A percentile compares a stretch with the other conserved stretches of the same genome.
These are phyloP conservation scores for Lactarius vividus DNA, from an alignment of 768 basidiomycete genomes.

Conservation along the genomic window DNA sequence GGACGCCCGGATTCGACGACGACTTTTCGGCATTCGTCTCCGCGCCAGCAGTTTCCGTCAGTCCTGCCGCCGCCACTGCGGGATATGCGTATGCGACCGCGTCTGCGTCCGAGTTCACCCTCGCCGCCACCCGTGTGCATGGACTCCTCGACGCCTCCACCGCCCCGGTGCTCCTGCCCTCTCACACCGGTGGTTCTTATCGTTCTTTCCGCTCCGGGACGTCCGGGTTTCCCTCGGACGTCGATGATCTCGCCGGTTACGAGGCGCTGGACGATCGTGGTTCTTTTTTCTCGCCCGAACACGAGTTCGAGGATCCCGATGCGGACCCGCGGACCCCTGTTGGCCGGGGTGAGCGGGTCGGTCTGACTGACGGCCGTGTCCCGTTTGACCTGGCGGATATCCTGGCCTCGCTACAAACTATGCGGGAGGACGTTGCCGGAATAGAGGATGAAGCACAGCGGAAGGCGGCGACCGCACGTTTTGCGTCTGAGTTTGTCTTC, in stretches of 20 bases:
- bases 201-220: constrained; percentile 50
- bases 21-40: constrained; percentile 78
- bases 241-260: constrained; percentile 16
- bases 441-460: constrained; percentile 25
- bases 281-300: constrained; percentile 12
- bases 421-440: constrained; percentile 24
- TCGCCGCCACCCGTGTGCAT: background rate
- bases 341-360: background rate
- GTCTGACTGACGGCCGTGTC: background rate
- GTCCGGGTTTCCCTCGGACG: constrained; percentile 55
- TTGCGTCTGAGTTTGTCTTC: constrained; percentile 28
- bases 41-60: constrained; percentile 38
- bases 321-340: background rate
- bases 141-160: constrained; percentile 23
- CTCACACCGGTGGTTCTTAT: constrained; percentile 40
- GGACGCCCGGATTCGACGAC: constrained; percentile 59
- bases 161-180: constrained; percentile 29
- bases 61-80: constrained; percentile 8
- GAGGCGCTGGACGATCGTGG: constrained; percentile 26
- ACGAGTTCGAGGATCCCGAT: background rate
- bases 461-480: constrained; percentile 22
- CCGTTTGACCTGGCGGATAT: constrained; percentile 25
- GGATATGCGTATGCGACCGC: background rate
- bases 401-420: constrained; percentile 14
- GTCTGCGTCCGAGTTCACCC: constrained; percentile 1